Conservation (phyloP, 1,284 basidiomycete species). For the Grifola frondosa region DNA sequence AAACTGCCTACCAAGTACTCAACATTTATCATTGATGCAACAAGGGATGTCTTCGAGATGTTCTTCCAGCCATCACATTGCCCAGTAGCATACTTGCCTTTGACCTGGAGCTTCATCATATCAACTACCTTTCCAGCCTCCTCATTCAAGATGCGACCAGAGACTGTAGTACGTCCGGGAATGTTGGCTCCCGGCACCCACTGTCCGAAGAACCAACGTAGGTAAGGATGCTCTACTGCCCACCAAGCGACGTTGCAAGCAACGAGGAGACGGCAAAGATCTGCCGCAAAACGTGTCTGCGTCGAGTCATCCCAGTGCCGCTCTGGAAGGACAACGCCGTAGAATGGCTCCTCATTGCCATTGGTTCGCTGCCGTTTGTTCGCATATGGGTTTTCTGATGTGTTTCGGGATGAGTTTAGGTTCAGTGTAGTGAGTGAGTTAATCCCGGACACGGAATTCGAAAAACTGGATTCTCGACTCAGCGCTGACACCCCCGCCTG, state of each 20-base stretch:
- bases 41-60: slow-evolving; percentile 23
- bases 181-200: slow-evolving; percentile 7
- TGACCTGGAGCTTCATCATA: slow-evolving; percentile 7
- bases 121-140: slow-evolving; percentile 17
- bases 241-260: slow-evolving; percentile 6
- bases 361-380: too few relatives aligned
- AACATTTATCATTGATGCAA: slow-evolving; percentile 11
- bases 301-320: not conserved
- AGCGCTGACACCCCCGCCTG: too few relatives aligned
- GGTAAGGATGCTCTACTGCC: slow-evolving; percentile 3
- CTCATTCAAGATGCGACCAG: slow-evolving; percentile 9
- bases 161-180: slow-evolving; percentile 4
- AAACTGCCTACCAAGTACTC: slow-evolving; percentile 10
- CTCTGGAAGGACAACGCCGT: not conserved
- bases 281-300: slow-evolving; percentile 7
- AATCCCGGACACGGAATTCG: too few relatives aligned
- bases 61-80: slow-evolving; percentile 38
- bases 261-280: slow-evolving; percentile 11
- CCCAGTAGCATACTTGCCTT: slow-evolving; percentile 22
- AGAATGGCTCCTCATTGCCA: too few relatives aligned
- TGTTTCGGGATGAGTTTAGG: too few relatives aligned
- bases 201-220: slow-evolving; percentile 6
- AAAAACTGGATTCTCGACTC: too few relatives aligned
- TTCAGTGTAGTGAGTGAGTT: too few relatives aligned
- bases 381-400: too few relatives aligned